phyloP scores from a whole-genome alignment of 495 filamentous ascomycete genomes.

The Talaromyces trachyspermus region DNA sequence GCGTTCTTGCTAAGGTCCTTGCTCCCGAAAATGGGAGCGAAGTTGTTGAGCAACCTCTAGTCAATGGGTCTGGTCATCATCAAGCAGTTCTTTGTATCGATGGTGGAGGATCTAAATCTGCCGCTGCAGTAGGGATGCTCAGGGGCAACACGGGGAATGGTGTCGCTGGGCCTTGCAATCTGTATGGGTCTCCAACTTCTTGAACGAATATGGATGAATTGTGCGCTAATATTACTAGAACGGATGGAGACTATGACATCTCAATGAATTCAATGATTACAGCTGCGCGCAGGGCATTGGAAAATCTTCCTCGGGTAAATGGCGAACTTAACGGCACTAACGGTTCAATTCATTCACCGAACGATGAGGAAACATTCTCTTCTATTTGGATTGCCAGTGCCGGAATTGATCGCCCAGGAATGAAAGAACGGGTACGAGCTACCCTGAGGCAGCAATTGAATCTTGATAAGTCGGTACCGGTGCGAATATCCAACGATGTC shows the following conservation, averaged over 20 bases:
- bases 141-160: slow-evolving; percentile 14
- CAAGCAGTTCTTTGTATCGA: slow-evolving; percentile 29
- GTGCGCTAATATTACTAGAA: background rate
- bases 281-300: background rate
- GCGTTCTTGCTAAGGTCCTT: slow-evolving; percentile 22
- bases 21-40: background rate
- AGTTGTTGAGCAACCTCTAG: background rate
- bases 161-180: slow-evolving; percentile 27
- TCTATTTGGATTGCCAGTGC: slow-evolving; percentile 24
- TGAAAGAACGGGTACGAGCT: slow-evolving; percentile 11
- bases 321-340: background rate
- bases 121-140: slow-evolving; percentile 19
- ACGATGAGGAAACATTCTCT: slow-evolving; percentile 10
- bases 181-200: slow-evolving; percentile 16
- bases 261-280: background rate
- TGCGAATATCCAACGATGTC: slow-evolving; percentile 25
- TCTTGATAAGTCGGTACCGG: slow-evolving; percentile 9
- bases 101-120: slow-evolving; percentile 31
- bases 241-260: slow-evolving; percentile 5
- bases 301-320: background rate
- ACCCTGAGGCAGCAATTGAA: slow-evolving; percentile 15
- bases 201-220: background rate
- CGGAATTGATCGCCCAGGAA: slow-evolving; percentile 20
- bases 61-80: background rate
- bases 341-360: background rate